phyloP scores from a whole-genome alignment of 495 filamentous ascomycete genomes.

The Halenospora varia region DNA sequence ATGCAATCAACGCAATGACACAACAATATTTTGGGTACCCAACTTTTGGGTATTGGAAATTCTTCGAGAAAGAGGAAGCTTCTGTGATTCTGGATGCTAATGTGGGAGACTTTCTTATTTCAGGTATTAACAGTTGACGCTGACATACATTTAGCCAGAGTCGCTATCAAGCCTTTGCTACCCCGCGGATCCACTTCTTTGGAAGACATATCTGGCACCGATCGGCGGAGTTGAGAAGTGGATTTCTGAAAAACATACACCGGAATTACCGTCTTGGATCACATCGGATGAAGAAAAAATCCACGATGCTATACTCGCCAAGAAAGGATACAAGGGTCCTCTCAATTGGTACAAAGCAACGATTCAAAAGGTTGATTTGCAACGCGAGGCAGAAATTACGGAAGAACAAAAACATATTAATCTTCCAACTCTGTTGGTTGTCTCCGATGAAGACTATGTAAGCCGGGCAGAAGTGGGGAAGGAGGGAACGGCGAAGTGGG shows the following conservation, averaged over 20 bases:
- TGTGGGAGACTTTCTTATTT: neutral
- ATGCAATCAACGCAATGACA: neutral
- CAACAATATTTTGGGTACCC: slow-evolving; percentile 2
- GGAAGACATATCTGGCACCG: neutral
- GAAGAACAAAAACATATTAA: slow-evolving; percentile 3
- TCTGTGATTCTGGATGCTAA: neutral
- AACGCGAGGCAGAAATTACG: neutral
- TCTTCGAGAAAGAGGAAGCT: slow-evolving; percentile 4
- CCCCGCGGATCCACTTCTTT: neutral
- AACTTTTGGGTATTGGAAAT: slow-evolving; percentile 15
- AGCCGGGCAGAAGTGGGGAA: neutral
- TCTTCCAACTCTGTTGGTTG: neutral
- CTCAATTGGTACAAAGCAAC: slow-evolving; percentile 1
- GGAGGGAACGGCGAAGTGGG: neutral
- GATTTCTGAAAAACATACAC: neutral
- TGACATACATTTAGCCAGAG: neutral
- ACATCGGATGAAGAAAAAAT: too few relatives aligned
- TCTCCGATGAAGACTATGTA: neutral
- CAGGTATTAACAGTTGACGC: neutral
- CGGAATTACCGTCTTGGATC: too few relatives aligned
- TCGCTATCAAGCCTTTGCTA: neutral
- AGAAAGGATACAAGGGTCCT: neutral
- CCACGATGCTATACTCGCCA: neutral
- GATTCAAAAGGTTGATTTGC: slow-evolving; percentile 1
- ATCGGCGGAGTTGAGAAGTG: neutral